Evolutionary conservation across 495 filamentous ascomycete species (phyloP).

Genomic region (Xylaria flabelliformis): DNA sequence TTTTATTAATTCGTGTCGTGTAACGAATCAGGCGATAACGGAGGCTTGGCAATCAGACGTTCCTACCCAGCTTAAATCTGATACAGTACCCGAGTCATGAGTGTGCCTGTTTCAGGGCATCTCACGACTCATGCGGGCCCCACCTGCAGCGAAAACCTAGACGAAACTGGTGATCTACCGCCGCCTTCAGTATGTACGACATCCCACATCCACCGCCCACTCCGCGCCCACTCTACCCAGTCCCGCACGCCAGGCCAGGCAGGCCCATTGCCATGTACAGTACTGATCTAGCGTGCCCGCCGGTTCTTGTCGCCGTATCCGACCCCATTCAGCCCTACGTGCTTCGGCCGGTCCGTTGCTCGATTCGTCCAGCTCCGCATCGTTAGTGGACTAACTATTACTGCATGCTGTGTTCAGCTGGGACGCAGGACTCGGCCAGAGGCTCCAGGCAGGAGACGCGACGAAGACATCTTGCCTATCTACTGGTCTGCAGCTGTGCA

Average conservation of each 20-base stretch:
- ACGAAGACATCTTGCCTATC: background rate
- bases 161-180: background rate
- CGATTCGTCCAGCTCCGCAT: conserved; percentile 15
- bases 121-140: conserved; percentile 13
- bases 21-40: background rate
- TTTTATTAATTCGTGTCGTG: background rate
- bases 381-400: background rate
- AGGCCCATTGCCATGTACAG: background rate
- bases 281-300: conserved; percentile 4
- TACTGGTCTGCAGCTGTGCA: background rate
- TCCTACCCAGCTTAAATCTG: background rate
- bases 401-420: background rate
- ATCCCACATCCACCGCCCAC: conserved; percentile 6
- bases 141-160: conserved; percentile 8
- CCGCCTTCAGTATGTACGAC: conserved; percentile 2
- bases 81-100: conserved; percentile 8
- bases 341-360: conserved; percentile 12
- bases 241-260: background rate
- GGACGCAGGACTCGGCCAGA: background rate
- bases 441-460: background rate
- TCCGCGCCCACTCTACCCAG: background rate
- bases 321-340: conserved; percentile 21
- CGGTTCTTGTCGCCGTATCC: background rate
- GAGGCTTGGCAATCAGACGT: background rate
- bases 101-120: background rate